phyloP scores from a whole-genome alignment of 176 grass and related monocot genomes.

The Triticum turgidum region DNA sequence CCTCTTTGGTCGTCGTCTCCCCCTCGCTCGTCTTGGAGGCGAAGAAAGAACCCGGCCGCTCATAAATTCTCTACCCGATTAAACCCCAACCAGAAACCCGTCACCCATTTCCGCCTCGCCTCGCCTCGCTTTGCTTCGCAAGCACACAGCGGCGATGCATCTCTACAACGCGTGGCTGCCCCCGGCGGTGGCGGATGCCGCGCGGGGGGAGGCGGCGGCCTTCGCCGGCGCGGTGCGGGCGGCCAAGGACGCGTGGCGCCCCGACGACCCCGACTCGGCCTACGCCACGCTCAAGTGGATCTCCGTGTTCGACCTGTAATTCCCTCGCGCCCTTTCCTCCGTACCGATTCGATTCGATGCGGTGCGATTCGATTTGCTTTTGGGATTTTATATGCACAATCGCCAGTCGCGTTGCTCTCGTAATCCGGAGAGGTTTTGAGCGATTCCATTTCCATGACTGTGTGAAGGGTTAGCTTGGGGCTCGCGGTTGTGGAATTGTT shows the following conservation, averaged over 20 bases:
- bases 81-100: slow-evolving; percentile 25
- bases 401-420: not conserved
- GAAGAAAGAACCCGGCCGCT: slow-evolving; percentile 47
- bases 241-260: slow-evolving; percentile 56
- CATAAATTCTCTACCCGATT: slow-evolving; percentile 18
- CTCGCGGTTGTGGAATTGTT: not conserved
- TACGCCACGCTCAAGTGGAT: slow-evolving; percentile 97
- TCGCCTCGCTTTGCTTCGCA: not conserved
- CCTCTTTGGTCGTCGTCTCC: slow-evolving; percentile 22
- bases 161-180: slow-evolving; percentile 98
- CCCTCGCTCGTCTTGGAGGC: slow-evolving; percentile 43
- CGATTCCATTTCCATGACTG: not conserved
- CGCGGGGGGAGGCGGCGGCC: slow-evolving; percentile 55
- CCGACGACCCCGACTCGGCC: slow-evolving; percentile 60
- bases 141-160: slow-evolving; percentile 52
- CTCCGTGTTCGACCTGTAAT: slow-evolving; percentile 83
- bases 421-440: not conserved
- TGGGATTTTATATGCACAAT: not conserved
- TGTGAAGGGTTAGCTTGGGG: too few species aligned
- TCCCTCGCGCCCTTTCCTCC: not conserved
- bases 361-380: not conserved
- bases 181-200: slow-evolving; percentile 56
- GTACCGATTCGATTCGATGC: not conserved
- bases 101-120: not conserved
- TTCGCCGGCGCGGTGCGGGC: slow-evolving; percentile 60